phyloP scores from a whole-genome alignment of 75 land plant genomes.

The Pseudotsuga menziesii region DNA sequence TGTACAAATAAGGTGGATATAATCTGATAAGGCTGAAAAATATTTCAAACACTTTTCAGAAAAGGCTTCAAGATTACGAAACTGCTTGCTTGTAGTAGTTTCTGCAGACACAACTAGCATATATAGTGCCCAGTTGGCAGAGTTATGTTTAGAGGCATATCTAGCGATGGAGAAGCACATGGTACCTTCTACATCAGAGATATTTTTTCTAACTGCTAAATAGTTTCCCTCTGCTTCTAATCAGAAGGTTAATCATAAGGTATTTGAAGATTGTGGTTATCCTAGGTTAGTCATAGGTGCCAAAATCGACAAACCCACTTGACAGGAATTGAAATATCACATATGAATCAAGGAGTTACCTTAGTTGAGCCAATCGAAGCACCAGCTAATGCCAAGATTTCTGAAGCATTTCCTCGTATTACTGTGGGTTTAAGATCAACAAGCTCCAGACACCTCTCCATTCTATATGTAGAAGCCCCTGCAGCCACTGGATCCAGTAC shows the following conservation, averaged over 20 bases:
- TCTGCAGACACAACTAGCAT: too few relatives aligned
- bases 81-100: too few relatives aligned
- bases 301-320: background rate
- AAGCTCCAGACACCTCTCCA: slow-evolving; percentile 66
- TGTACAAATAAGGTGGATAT: background rate
- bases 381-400: slow-evolving; percentile 76
- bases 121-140: too few relatives aligned
- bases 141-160: too few relatives aligned
- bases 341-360: slow-evolving; percentile 24
- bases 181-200: too few relatives aligned
- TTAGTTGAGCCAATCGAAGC: slow-evolving; percentile 45
- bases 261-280: too few relatives aligned
- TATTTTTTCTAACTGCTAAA: too few relatives aligned
- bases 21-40: background rate
- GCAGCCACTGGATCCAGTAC: slow-evolving; percentile 96
- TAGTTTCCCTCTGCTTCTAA: too few relatives aligned
- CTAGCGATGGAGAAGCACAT: too few relatives aligned
- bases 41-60: too few relatives aligned
- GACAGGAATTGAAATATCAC: background rate
- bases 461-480: slow-evolving; percentile 68
- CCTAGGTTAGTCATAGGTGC: background rate
- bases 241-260: too few relatives aligned
- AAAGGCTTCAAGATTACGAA: too few relatives aligned
- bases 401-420: slow-evolving; percentile 89
- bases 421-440: slow-evolving; percentile 57